Evolutionary conservation across 2,329 filamentous ascomycete genomes (phyloP), one percentile per base, ranked within the genome.

Genomic region (Phoma sp.): DNA sequence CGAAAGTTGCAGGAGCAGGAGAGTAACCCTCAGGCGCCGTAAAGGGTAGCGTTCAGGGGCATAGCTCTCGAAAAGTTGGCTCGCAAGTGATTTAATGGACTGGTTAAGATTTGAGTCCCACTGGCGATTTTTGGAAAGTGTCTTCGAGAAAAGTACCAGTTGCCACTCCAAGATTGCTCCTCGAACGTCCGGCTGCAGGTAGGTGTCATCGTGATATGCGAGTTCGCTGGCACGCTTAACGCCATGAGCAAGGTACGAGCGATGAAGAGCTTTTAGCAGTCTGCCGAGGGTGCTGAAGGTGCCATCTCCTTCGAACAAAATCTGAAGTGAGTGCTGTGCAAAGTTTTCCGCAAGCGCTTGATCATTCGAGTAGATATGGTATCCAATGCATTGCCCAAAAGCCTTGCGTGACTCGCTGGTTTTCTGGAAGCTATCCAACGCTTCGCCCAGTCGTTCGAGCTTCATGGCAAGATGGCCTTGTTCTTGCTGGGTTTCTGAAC

Each of bases 371-470:
- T 84, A 81, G 5, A 90, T 78, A 63, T 89, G 79, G 47, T 81
- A 82, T 14, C 83, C 81, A 50, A 88, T 83, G n/a, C 91, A 83
- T 14, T 83, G 80, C 42, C 81, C 77, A 6, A 89, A 79, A 1
- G 84, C 82, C 26, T 81, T 78, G 10, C 84, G 78, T 0, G 87
- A 83, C 56, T 88, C 84, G 2, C 84, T 81, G 15, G 76, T 74
- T 38, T 83, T 79, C 4, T 83, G 83, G 12, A 78, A 73, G 1
- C 76, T 72, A 60, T 81, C 84, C 61, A 83, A 85, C 1, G 86
- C 66, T 32, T 89, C 86, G 2, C 84, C 87, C 61, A 90, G 81
- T 10, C 84, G 79, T 67, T 91, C 89, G 32, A 90, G 77, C 66
- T 91, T 92, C 47, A 80, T 80, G 0, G 82, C 74, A 1, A 90